Evolutionary conservation across 208 protist species (phyloP).

Genomic region (Acanthamoeba lenticulata): DNA sequence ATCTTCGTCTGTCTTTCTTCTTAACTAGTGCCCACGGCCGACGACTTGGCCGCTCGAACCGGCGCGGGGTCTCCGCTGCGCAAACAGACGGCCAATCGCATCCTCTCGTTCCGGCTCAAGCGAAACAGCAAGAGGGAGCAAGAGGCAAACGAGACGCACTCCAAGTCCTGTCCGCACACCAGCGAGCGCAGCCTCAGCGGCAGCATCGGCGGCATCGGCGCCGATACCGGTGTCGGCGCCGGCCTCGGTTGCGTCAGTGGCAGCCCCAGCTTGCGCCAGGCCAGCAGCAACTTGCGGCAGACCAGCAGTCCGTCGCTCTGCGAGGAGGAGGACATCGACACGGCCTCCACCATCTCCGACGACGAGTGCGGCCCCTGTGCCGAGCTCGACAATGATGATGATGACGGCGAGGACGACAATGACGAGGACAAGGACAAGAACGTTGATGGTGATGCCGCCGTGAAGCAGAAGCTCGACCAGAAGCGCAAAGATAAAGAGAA

Average conservation of each 20-base stretch:
- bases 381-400: not conserved
- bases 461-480: not conserved
- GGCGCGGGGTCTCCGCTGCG: too few species aligned
- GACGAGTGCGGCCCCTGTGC: too few species aligned
- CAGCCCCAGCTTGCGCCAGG: not conserved
- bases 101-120: not conserved
- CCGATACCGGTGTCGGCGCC: not conserved
- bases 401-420: not conserved
- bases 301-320: not conserved
- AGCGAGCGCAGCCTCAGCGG: not conserved
- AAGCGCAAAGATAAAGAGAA: too few species aligned
- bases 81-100: too few species aligned
- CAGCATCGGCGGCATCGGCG: too few species aligned
- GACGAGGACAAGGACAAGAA: not conserved
- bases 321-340: slow-evolving; percentile 52
- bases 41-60: too few species aligned
- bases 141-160: not conserved
- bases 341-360: not conserved
- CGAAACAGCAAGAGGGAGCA: too few species aligned
- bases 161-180: too few species aligned
- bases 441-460: not conserved
- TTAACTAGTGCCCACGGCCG: too few species aligned
- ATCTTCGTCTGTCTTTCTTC: too few species aligned
- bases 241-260: not conserved
- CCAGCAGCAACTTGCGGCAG: too few species aligned